phyloP scores from a whole-genome alignment of 163 green algal species.

The Scenedesmus sp. region DNA sequence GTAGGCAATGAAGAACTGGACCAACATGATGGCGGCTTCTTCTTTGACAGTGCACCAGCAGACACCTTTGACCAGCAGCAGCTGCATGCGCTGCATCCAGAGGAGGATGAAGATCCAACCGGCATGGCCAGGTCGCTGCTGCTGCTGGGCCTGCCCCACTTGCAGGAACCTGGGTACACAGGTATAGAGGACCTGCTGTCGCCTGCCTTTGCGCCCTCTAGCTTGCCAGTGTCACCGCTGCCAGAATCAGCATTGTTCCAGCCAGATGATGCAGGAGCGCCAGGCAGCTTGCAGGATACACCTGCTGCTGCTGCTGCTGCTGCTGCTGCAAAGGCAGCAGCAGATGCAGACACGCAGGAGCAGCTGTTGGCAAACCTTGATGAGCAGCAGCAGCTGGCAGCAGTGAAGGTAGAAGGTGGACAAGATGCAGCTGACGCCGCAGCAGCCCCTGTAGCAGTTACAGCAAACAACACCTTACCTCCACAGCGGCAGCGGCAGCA shows the following conservation, averaged over 20 bases:
- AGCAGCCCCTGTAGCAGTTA: neutral
- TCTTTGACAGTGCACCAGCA: neutral
- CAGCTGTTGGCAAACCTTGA: neutral
- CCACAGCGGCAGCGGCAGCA: neutral
- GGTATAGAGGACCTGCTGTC: neutral
- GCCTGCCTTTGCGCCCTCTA: neutral
- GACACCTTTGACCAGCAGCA: neutral
- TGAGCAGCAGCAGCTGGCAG: neutral
- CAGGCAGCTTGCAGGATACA: neutral
- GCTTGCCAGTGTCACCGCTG: neutral
- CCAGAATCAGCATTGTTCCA: neutral
- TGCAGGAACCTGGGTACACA: neutral
- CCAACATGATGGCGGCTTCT: neutral
- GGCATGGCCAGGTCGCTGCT: constrained; percentile 1
- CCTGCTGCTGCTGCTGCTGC: neutral
- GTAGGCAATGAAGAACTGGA: neutral
- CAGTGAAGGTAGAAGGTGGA: neutral
- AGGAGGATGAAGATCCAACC: neutral
- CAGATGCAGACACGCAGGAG: neutral
- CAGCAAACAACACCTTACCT: neutral
- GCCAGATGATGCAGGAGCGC: neutral
- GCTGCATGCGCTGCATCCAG: constrained; percentile 1
- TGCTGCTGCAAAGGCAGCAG: neutral
- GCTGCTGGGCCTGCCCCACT: neutral
- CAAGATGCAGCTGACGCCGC: neutral